phyloP scores from a whole-genome alignment of 805 yeast genomes.

The Torulaspora gathmanii region DNA sequence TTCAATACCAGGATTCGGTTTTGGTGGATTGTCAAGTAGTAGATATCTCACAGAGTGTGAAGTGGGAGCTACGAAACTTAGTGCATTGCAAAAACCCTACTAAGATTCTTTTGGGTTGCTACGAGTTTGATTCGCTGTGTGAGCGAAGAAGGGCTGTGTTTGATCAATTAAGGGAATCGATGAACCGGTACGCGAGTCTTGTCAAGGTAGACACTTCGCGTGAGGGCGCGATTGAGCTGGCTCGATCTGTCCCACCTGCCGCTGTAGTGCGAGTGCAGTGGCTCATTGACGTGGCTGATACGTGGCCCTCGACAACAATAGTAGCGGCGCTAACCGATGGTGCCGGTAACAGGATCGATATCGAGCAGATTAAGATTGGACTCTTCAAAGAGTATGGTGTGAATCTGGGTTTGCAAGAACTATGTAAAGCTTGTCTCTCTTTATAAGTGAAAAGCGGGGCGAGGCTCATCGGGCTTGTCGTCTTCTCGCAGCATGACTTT shows the following conservation, averaged over 20 bases:
- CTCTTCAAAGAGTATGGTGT: slow-evolving; percentile 27
- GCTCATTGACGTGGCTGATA: slow-evolving; percentile 2
- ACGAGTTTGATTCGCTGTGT: slow-evolving; percentile 24
- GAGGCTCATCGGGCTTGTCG: slow-evolving; percentile 1
- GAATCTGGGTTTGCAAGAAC: slow-evolving; percentile 15
- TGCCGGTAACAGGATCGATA: background rate
- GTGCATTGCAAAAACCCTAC: slow-evolving; percentile 9
- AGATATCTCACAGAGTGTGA: slow-evolving; percentile 7
- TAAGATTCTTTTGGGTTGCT: slow-evolving; percentile 22
- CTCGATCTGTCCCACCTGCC: background rate
- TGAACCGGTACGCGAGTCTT: slow-evolving; percentile 1
- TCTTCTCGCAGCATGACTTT: slow-evolving; percentile 13
- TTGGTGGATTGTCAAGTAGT: slow-evolving; percentile 2
- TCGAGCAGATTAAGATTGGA: slow-evolving; percentile 13
- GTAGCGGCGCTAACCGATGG: slow-evolving; percentile 4
- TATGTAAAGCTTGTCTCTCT: slow-evolving; percentile 15
- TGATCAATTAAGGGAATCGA: background rate
- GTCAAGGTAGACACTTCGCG: background rate
- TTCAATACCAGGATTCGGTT: slow-evolving; percentile 3
- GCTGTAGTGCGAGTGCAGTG: slow-evolving; percentile 1
- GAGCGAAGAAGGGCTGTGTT: slow-evolving; percentile 12
- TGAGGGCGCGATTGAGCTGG: background rate
- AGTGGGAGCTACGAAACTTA: slow-evolving; percentile 9
- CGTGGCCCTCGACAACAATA: slow-evolving; percentile 7
- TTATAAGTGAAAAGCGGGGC: slow-evolving; percentile 4